Evolutionary conservation across 805 yeast species (phyloP).

Genomic region (Starmerella bombicola): DNA sequence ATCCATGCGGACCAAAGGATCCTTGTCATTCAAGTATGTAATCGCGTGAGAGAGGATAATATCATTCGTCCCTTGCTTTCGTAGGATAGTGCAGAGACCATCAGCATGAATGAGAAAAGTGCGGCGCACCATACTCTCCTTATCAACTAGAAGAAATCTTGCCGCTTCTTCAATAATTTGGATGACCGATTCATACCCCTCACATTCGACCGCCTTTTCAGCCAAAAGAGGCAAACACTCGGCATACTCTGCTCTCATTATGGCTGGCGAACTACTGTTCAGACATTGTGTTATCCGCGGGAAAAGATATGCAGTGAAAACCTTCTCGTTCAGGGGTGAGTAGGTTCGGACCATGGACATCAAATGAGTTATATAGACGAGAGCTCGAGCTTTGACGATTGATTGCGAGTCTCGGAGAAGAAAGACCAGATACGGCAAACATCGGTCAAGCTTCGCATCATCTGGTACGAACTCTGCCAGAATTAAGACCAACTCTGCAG

Average conservation of each 20-base stretch:
- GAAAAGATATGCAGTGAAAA: slow-evolving; percentile 70
- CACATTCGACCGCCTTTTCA: slow-evolving; percentile 38
- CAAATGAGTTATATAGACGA: slow-evolving; percentile 55
- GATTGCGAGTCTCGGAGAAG: slow-evolving; percentile 56
- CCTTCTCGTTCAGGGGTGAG: slow-evolving; percentile 59
- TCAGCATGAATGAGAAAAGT: slow-evolving; percentile 59
- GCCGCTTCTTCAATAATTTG: slow-evolving; percentile 54
- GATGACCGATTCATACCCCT: slow-evolving; percentile 23
- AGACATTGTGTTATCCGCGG: slow-evolving; percentile 47
- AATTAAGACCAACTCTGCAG: slow-evolving; percentile 63
- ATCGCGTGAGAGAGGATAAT: slow-evolving; percentile 79
- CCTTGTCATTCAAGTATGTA: slow-evolving; percentile 76
- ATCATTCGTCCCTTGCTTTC: slow-evolving; percentile 79
- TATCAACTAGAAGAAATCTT: slow-evolving; percentile 55
- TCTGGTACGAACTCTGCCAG: slow-evolving; percentile 67
- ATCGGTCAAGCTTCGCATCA: slow-evolving; percentile 73
- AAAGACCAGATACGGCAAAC: slow-evolving; percentile 67
- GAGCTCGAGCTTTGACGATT: slow-evolving; percentile 53
- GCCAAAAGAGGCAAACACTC: slow-evolving; percentile 64
- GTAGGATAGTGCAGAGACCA: slow-evolving; percentile 69
- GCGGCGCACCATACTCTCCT: slow-evolving; percentile 50
- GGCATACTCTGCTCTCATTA: slow-evolving; percentile 58
- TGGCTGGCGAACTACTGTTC: slow-evolving; percentile 32
- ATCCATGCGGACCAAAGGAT: slow-evolving; percentile 51
- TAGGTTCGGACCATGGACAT: slow-evolving; percentile 49